phyloP scores from a whole-genome alignment of 345 rosid genomes.

The Pseudoturritis turrita region DNA sequence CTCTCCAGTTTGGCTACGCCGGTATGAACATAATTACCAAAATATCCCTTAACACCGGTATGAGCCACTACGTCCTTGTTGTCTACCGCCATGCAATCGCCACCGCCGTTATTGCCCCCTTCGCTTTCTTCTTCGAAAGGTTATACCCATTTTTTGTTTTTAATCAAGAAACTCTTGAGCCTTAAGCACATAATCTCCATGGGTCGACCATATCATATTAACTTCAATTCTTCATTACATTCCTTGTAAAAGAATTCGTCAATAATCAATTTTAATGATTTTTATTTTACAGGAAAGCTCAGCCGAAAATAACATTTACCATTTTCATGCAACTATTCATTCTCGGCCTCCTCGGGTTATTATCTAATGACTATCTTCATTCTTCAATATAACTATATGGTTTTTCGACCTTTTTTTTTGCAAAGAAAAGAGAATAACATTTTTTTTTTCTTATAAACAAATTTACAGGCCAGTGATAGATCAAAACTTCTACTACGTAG shows the following conservation, averaged over 20 bases:
- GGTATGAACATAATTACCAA: constrained; percentile 55
- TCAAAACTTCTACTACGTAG: constrained; percentile 50
- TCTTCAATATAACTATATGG: not conserved
- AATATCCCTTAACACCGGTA: constrained; percentile 44
- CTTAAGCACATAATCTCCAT: too few relatives aligned
- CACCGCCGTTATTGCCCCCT: constrained; percentile 56
- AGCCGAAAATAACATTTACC: constrained; percentile 19
- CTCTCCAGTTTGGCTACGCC: constrained; percentile 55
- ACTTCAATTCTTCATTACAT: not conserved
- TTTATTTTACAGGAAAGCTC: constrained; percentile 10
- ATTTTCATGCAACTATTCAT: constrained; percentile 30
- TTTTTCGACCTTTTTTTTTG: not conserved
- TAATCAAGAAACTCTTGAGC: too few relatives aligned
- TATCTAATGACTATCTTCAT: not conserved
- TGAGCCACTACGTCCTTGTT: constrained; percentile 61
- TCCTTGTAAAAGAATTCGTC: not conserved
- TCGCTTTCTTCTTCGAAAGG: constrained; percentile 71
- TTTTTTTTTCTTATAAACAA: not conserved
- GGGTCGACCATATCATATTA: too few relatives aligned
- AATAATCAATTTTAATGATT: not conserved
- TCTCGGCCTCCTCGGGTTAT: constrained; percentile 32
- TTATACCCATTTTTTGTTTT: not conserved
- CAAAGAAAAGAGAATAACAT: not conserved
- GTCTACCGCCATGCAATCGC: constrained; percentile 73
- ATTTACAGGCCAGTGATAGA: constrained; percentile 36